A percentile compares a stretch with the other conserved stretches of the same genome.
phyloP scores from a whole-genome alignment of 208 protist species.

The Trypanosoma caninum region DNA sequence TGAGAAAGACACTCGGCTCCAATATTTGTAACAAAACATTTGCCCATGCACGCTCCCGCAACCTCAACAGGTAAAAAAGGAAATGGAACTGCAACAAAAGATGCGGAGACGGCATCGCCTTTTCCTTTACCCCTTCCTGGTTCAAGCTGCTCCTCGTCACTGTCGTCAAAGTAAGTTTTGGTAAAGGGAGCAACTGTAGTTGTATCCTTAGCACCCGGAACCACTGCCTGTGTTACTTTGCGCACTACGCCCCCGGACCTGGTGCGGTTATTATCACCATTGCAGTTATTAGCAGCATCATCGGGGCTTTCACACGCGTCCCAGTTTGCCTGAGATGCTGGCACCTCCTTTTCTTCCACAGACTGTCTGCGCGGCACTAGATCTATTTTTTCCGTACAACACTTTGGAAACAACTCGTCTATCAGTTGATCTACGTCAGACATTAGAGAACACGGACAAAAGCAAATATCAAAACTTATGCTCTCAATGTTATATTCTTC shows the following conservation, averaged over 20 bases:
- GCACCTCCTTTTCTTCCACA: not conserved
- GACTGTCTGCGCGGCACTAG: not conserved
- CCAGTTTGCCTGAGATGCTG: slow-evolving; percentile 20
- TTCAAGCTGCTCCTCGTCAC: slow-evolving; percentile 27
- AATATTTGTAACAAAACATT: slow-evolving; percentile 68
- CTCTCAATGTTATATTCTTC: not conserved
- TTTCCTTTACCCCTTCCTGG: too few relatives aligned
- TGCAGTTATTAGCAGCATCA: not conserved
- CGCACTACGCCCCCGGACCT: not conserved
- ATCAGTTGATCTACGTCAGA: slow-evolving; percentile 65
- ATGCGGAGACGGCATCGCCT: not conserved
- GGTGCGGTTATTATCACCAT: not conserved
- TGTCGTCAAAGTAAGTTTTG: slow-evolving; percentile 55
- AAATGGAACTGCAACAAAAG: slow-evolving; percentile 56
- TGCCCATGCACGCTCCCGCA: slow-evolving; percentile 32
- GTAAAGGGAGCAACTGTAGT: too few relatives aligned
- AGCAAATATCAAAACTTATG: not conserved
- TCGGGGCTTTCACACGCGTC: slow-evolving; percentile 12
- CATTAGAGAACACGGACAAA: slow-evolving; percentile 11
- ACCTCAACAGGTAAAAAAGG: slow-evolving; percentile 31
- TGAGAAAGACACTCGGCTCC: slow-evolving; percentile 24
- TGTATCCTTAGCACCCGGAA: not conserved
- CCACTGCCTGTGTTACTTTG: not conserved
- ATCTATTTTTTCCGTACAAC: not conserved
- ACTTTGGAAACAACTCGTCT: slow-evolving; percentile 68